These are phyloP conservation scores for Paspalum vaginatum DNA, from an alignment of 176 grass and related monocot species.

Conservation along the genomic window DNA sequence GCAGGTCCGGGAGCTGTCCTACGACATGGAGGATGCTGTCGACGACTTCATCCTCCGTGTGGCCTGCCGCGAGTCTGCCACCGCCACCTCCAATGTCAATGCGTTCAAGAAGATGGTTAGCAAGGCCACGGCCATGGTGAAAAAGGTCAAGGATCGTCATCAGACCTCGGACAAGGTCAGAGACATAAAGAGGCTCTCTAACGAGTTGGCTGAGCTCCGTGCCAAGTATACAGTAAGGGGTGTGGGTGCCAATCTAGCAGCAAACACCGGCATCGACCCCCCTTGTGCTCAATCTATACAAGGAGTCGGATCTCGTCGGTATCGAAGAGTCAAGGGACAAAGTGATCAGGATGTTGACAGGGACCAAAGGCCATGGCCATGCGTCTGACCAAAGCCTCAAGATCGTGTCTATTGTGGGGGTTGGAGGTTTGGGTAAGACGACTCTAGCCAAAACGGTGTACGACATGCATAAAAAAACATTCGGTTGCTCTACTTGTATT, in stretches of 20 bases:
- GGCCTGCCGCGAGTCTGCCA: accelerated
- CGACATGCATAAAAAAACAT: neutral
- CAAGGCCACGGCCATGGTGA: neutral
- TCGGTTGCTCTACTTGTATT: neutral
- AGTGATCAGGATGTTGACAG: neutral
- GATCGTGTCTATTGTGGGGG: neutral
- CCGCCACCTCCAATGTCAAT: accelerated
- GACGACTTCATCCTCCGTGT: neutral
- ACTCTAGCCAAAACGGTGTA: constrained; percentile 12
- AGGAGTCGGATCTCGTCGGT: neutral
- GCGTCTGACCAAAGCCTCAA: neutral
- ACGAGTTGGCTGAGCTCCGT: neutral
- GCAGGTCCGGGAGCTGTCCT: neutral
- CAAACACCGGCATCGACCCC: neutral
- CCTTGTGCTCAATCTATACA: neutral
- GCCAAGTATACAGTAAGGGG: neutral
- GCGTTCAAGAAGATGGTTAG: neutral
- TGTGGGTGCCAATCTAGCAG: accelerated
- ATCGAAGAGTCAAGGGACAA: neutral
- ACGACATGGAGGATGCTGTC: neutral
- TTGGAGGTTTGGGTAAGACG: constrained; percentile 15
- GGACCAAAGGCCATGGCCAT: neutral
- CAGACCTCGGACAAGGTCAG: neutral
- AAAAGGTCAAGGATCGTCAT: neutral
- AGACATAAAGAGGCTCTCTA: constrained; percentile 4